A percentile compares a stretch with the other conserved stretches of the same genome.
Evolutionary conservation across 768 basidiomycete species (phyloP).

Genomic region (Mrakia blollopis): DNA sequence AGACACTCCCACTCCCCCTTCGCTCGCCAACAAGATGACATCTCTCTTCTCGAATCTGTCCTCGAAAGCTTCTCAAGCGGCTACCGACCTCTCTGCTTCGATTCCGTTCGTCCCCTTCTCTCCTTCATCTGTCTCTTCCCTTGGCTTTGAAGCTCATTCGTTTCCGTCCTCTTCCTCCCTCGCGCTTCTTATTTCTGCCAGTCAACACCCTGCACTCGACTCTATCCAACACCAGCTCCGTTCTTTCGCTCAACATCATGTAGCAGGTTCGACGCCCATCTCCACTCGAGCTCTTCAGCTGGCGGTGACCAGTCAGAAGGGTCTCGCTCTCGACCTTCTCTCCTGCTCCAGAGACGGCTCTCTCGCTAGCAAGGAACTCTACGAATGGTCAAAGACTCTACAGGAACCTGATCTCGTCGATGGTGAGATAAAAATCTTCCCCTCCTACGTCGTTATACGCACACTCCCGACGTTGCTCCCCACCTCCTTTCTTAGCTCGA

Average conservation of each 20-base stretch:
- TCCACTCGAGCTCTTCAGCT: conserved; percentile 12
- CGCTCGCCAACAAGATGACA: not conserved
- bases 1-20: not conserved
- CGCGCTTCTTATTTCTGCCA: not conserved
- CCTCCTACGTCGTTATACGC: no score
- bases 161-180: not conserved
- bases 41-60: conserved; percentile 1
- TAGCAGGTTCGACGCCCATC: not conserved
- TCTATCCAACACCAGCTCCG: conserved; percentile 23
- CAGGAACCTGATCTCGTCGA: conserved; percentile 23
- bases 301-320: conserved; percentile 22
- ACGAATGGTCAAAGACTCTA: conserved; percentile 5
- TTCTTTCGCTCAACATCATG: conserved; percentile 19
- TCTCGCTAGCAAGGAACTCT: conserved; percentile 22
- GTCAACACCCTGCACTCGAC: conserved; percentile 28
- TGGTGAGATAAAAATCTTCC: not conserved
- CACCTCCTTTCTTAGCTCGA: not conserved
- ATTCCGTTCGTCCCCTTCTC: not conserved
- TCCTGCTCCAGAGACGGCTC: conserved; percentile 8
- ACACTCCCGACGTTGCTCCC: not conserved
- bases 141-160: not conserved
- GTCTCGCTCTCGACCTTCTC: conserved; percentile 17
- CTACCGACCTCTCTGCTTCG: not conserved
- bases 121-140: not conserved
- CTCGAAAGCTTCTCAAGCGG: not conserved